Evolutionary conservation across 768 basidiomycete species (phyloP).

Genomic region (Cystofilobasidium macerans): DNA sequence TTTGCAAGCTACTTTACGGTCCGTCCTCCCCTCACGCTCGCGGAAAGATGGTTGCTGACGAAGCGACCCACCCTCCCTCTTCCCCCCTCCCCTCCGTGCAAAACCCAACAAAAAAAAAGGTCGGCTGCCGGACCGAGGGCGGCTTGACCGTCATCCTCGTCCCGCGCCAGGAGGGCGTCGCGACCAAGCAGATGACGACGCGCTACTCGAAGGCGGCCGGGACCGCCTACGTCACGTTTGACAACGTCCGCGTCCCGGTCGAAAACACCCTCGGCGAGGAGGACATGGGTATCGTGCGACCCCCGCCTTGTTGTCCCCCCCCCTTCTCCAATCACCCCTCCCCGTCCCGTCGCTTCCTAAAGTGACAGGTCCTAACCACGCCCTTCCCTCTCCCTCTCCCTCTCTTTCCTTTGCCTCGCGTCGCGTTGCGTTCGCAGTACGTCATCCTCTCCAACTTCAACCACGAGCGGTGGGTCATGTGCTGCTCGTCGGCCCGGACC

Average conservation of each 20-base stretch:
- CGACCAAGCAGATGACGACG: slow-evolving; percentile 78
- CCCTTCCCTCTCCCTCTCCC: too few species aligned
- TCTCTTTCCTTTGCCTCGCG: neutral
- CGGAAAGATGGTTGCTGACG: too few species aligned
- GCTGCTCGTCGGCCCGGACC: slow-evolving; percentile 18
- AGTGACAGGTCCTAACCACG: too few species aligned
- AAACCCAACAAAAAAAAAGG: too few species aligned
- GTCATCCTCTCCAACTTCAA: slow-evolving; percentile 35
- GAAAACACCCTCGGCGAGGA: slow-evolving; percentile 76
- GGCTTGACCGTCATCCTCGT: slow-evolving; percentile 79
- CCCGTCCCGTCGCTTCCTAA: too few species aligned
- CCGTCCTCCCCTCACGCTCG: slow-evolving; percentile 40
- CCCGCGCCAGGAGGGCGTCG: slow-evolving; percentile 66
- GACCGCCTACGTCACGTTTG: slow-evolving; percentile 44
- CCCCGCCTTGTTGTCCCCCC: slow-evolving; percentile 39
- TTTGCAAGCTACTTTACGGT: slow-evolving; percentile 60
- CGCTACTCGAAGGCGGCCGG: slow-evolving; percentile 82
- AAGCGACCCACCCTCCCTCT: too few species aligned
- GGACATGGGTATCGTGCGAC: slow-evolving; percentile 62
- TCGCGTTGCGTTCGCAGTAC: slow-evolving; percentile 41
- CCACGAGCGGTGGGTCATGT: slow-evolving; percentile 26
- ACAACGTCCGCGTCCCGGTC: slow-evolving; percentile 67
- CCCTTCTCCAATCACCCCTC: slow-evolving; percentile 31
- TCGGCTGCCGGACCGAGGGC: slow-evolving; percentile 39
- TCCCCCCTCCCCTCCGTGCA: slow-evolving; percentile 29